Evolutionary conservation across 2,329 filamentous ascomycete species (phyloP), one percentile per base, ranked within the genome.

Genomic region (Myotisia sp.): DNA sequence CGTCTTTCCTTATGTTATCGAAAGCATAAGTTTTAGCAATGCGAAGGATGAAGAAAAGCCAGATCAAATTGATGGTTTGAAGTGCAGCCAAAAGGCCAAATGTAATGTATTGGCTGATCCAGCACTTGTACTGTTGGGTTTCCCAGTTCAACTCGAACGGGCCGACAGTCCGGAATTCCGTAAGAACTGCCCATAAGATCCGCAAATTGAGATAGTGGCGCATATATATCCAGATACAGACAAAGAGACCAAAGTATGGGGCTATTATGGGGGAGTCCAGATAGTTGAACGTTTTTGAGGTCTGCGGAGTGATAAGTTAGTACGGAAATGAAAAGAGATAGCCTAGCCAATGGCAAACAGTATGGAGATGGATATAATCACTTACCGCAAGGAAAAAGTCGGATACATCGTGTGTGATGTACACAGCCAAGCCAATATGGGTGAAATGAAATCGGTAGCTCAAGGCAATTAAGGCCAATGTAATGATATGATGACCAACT

Each of bases 401-500:
- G 40, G 78, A 85, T 42, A 94, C 81, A 53, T 95, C 86, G 58
- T 92, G 84, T 6, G 86, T 93, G 42, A 90, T 84, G 59, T 93
- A 95, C 21, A 95, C 84, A 13, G 84, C 82, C 36, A 94, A 62
- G 17, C 86, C 86, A 55, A 95, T 92, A 60, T 93, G 87, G 13
- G 85, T 92, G 58, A 94, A 95, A 60, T 95, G 86, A 66, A 93
- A 95, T 41, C 84, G 76, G 62, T 94, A 95, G 63, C 81, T 90
- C 51, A 87, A 63, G 38, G 62, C 78, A 46, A 95, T 93, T 47
- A 95, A 69, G 13, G 76, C 64, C 39, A 95, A 63, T 13, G 83
- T 92, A 53, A 94, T 81, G 46, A 94, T 77, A 56, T 95, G 86
- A 56, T 95, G 86, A 36, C 77, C 74, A 33, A 93, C 82, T 35